A percentile compares a stretch with the other conserved stretches of the same genome.
Conservation (phyloP, 2,329 filamentous ascomycete genomes). For the Pestalotiopsis sp. region DNA sequence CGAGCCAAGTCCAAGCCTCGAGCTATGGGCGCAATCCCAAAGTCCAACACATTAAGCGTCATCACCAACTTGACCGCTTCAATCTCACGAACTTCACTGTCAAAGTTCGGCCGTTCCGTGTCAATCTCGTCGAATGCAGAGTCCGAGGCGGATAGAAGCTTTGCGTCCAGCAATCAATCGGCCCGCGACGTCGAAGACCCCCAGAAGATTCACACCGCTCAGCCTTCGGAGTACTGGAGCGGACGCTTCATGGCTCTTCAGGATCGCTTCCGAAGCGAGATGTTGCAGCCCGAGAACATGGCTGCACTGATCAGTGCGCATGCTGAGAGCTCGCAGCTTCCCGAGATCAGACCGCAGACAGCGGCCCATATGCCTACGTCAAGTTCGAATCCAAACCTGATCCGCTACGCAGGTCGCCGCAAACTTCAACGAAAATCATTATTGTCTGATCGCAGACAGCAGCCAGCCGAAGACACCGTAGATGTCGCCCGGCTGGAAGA, state of each 20-base stretch:
- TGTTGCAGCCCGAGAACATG: slow-evolving; percentile 32
- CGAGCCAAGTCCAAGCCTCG: slow-evolving; percentile 14
- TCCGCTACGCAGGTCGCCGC: background rate
- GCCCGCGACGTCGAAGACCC: slow-evolving; percentile 17
- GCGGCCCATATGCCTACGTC: slow-evolving; percentile 1
- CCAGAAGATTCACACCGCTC: slow-evolving; percentile 41
- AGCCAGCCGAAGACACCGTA: background rate
- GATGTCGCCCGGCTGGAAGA: slow-evolving; percentile 24
- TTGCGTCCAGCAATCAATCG: slow-evolving; percentile 8
- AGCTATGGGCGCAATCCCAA: slow-evolving; percentile 36
- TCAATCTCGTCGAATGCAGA: slow-evolving; percentile 22
- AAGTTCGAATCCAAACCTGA: slow-evolving; percentile 5
- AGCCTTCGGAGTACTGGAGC: slow-evolving; percentile 60
- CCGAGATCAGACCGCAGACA: background rate
- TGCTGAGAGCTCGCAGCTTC: slow-evolving; percentile 18
- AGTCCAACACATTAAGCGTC: slow-evolving; percentile 46
- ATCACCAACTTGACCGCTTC: slow-evolving; percentile 48
- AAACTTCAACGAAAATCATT: background rate
- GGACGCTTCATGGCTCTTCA: slow-evolving; percentile 62
- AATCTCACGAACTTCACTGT: slow-evolving; percentile 38
- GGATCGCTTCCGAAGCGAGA: slow-evolving; percentile 54
- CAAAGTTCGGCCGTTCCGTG: slow-evolving; percentile 42
- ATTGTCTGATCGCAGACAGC: background rate
- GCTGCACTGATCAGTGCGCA: slow-evolving; percentile 23
- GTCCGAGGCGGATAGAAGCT: slow-evolving; percentile 13